Percentiles rank a stretch among this genome's conserved stretches.
Conservation (phyloP, 805 yeast species). For the Scheffersomyces spartinae region DNA sequence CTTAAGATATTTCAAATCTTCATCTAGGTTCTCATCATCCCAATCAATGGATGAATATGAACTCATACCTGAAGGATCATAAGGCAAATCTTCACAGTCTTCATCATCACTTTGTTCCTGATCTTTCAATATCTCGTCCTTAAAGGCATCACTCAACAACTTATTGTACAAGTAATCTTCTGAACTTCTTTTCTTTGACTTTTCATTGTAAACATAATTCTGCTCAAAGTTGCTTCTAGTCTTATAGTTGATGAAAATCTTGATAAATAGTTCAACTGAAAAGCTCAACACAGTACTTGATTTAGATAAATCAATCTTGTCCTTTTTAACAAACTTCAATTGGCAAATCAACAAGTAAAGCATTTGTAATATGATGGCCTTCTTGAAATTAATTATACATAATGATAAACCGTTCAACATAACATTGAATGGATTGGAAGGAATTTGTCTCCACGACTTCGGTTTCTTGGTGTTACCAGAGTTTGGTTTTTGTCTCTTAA, state of each 20-base stretch:
- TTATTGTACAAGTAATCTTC: constrained; percentile 27
- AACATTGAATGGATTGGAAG: constrained; percentile 26
- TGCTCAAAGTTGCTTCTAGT: constrained; percentile 8
- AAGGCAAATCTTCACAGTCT: constrained; percentile 19
- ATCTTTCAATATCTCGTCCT: constrained; percentile 23
- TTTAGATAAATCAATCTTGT: no score
- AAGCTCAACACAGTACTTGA: no score
- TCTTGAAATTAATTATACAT: constrained; percentile 31
- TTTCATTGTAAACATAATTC: constrained; percentile 1
- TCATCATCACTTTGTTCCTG: constrained; percentile 14
- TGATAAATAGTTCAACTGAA: constrained; percentile 24
- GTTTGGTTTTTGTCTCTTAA: constrained; percentile 17
- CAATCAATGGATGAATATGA: no score
- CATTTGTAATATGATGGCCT: constrained; percentile 31
- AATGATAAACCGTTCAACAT: constrained; percentile 32
- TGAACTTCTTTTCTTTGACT: constrained; percentile 6
- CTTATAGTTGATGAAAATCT: constrained; percentile 27
- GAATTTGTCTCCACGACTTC: no score
- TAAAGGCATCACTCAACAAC: constrained; percentile 27
- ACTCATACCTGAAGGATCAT: no score
- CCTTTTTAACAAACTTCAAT: constrained; percentile 22
- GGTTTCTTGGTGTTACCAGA: constrained; percentile 1
- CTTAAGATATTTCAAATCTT: constrained; percentile 32
- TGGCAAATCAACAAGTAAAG: constrained; percentile 28
- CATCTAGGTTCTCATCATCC: constrained; percentile 38